Evolutionary conservation across 139 green algal species (phyloP).

Genomic region (Chlorella sorokiniana): DNA sequence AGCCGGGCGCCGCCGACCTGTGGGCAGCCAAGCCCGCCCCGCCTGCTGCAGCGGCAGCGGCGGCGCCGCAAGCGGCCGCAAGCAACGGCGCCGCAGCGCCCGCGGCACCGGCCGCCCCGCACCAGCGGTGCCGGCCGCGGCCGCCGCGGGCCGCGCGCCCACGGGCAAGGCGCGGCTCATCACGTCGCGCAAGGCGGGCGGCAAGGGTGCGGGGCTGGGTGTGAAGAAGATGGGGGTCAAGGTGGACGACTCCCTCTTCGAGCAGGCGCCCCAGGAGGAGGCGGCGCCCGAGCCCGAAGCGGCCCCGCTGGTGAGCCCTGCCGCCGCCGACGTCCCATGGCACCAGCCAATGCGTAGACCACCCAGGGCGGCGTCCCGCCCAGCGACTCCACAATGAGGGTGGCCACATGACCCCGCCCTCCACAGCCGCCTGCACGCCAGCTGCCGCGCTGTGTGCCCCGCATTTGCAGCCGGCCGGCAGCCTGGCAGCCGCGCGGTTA

Average conservation of each 20-base stretch:
- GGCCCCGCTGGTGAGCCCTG: background rate
- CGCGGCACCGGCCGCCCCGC: background rate
- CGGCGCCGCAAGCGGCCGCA: conserved; percentile 3
- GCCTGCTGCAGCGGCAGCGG: background rate
- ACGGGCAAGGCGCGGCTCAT: conserved; percentile 42
- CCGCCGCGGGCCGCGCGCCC: background rate
- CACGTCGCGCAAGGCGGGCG: conserved; percentile 14
- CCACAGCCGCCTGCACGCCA: no score
- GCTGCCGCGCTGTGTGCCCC: no score
- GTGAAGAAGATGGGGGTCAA: conserved; percentile 85
- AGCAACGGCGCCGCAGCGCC: conserved; percentile 11
- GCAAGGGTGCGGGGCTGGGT: conserved; percentile 73
- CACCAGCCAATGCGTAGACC: no score
- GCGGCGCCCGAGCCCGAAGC: conserved; percentile 11
- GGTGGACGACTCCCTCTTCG: conserved; percentile 84
- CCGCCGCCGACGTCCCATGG: no score
- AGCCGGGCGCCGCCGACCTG: background rate
- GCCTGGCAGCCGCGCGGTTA: no score
- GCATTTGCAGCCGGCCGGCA: no score
- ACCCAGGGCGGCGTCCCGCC: no score
- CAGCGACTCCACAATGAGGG: no score
- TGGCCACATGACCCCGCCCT: no score
- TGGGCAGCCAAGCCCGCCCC: conserved; percentile 11
- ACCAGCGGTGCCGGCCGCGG: background rate
- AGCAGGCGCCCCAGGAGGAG: conserved; percentile 60